Evolutionary conservation across 495 filamentous ascomycete species (phyloP), one percentile per base, ranked within the genome.

Genomic region (Aspergillus saccharolyticus): DNA sequence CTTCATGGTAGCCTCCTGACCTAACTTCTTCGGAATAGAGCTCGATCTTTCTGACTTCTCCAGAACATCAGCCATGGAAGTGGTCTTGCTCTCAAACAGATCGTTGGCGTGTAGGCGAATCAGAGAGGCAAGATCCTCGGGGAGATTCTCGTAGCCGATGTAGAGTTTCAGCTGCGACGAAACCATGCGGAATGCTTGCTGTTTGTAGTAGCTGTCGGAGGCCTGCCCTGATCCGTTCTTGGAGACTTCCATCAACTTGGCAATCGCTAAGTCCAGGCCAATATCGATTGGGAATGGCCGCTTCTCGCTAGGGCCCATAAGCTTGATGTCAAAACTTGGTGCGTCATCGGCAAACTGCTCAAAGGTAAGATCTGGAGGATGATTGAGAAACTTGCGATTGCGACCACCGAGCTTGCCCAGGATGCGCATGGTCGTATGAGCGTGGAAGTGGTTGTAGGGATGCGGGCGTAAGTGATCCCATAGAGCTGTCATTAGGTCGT

Each of bases 361-460:
- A 71, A 87, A 97, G 0, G 83, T 81, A 7, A 99, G 82, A 33
- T 84, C 81, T 1, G 90, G 87, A 9, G 93, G 88, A 51, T 91
- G 88, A 17, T 87, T 96, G 71, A 97, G 83, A 73, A 96, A 99
- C 66, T 92, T 95, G 12, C 95, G 74, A 61, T 99, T 99, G 39
- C 95, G 83, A 47, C 95, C 95, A 43, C 95, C 95, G 42, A 99
- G 82, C 70, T 99, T 99, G 12, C 95, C 95, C 3, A 99, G 80
- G 52, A 99, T 99, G n/a, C 95, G 80, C 84, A 97, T 95, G 0
- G 95, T 97, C 0, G 94, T 97, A 66, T 99, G 95, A 1, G 95
- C 86, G 68, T 96, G 91, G 67, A 96, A 95, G 64, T 99, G 95
- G 63, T 89, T 96, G 66, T 97, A 96, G 0, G 94, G 92, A 52